Percentiles rank a stretch among this genome's conserved stretches.
These are phyloP conservation scores for Melastoma malabathricum DNA, from an alignment of 345 rosid species.

Conservation along the genomic window DNA sequence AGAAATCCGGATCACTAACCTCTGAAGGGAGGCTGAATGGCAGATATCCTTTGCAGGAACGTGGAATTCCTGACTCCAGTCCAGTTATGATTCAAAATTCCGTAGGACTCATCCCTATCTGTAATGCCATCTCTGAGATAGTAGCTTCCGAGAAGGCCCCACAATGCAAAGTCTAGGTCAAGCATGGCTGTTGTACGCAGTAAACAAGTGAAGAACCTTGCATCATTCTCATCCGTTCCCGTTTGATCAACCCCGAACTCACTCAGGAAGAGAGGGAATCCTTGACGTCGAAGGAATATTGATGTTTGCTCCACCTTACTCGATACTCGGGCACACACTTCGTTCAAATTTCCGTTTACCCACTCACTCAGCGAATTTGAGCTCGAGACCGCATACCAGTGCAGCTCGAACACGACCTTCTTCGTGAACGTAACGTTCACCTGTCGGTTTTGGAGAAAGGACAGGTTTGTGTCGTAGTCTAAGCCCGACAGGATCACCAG, in stretches of 20 bases:
- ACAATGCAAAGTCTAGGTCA: conserved; percentile 73
- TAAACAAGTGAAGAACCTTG: conserved; percentile 60
- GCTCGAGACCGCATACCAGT: conserved; percentile 55
- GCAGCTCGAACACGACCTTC: conserved; percentile 66
- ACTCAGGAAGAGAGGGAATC: conserved; percentile 49
- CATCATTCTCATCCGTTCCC: conserved; percentile 37
- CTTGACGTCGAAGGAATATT: conserved; percentile 23
- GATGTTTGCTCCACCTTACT: no score
- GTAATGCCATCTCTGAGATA: conserved; percentile 50
- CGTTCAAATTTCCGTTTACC: no score
- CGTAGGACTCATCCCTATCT: conserved; percentile 52
- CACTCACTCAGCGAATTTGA: conserved; percentile 7
- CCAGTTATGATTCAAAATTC: conserved; percentile 52
- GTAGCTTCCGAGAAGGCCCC: conserved; percentile 76
- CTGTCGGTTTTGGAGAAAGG: conserved; percentile 36
- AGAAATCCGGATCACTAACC: not conserved
- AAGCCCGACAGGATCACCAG: conserved; percentile 84
- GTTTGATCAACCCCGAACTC: conserved; percentile 66
- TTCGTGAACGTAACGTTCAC: conserved; percentile 35
- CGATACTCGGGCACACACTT: no score
- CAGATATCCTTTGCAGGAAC: conserved; percentile 44
- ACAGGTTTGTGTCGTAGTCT: conserved; percentile 46
- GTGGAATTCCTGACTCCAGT: conserved; percentile 34
- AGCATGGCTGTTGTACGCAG: conserved; percentile 50
- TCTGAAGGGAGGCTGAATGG: conserved; percentile 41